Evolutionary conservation across 2,329 filamentous ascomycete species (phyloP).

Genomic region (Bipolaris sorokiniana): DNA sequence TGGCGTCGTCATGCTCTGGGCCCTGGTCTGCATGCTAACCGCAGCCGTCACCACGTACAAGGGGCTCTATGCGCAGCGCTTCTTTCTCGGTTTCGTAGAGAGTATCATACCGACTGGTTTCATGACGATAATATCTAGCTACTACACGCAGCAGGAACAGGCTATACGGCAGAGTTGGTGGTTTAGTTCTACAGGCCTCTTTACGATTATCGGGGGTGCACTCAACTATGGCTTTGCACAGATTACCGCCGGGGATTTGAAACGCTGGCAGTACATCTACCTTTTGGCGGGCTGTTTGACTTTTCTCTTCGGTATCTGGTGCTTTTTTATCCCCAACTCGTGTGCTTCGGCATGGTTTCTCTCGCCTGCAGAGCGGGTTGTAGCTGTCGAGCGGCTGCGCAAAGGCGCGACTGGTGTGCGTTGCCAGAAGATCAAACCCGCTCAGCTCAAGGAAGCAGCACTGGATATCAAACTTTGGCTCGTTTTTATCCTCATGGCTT

Average conservation of each 20-base stretch:
- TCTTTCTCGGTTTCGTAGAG: conserved; percentile 64
- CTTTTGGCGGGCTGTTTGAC: conserved; percentile 65
- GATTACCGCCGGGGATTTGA: conserved; percentile 46
- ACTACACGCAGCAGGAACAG: conserved; percentile 52
- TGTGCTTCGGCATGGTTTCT: conserved; percentile 74
- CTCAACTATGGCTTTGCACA: conserved; percentile 49
- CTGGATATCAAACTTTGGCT: conserved; percentile 54
- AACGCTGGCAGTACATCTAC: conserved; percentile 71
- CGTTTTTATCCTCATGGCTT: conserved; percentile 49
- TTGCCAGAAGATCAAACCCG: conserved; percentile 59
- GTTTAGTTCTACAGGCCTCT: conserved; percentile 63
- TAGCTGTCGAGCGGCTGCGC: conserved; percentile 56
- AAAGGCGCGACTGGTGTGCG: conserved; percentile 59
- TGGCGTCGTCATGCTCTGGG: conserved; percentile 68
- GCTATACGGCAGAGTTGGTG: conserved; percentile 66
- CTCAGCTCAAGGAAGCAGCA: conserved; percentile 58
- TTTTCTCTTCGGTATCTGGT: conserved; percentile 67
- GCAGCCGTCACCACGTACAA: conserved; percentile 68
- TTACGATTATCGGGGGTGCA: conserved; percentile 42
- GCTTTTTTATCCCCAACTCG: conserved; percentile 70
- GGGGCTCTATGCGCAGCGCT: conserved; percentile 65
- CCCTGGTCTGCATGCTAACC: conserved; percentile 70
- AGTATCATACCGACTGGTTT: conserved; percentile 63
- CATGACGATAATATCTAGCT: conserved; percentile 58
- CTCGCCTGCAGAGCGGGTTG: conserved; percentile 65